phyloP scores from a whole-genome alignment of 164 flowering plant species.

The Kingdonia uniflora region DNA sequence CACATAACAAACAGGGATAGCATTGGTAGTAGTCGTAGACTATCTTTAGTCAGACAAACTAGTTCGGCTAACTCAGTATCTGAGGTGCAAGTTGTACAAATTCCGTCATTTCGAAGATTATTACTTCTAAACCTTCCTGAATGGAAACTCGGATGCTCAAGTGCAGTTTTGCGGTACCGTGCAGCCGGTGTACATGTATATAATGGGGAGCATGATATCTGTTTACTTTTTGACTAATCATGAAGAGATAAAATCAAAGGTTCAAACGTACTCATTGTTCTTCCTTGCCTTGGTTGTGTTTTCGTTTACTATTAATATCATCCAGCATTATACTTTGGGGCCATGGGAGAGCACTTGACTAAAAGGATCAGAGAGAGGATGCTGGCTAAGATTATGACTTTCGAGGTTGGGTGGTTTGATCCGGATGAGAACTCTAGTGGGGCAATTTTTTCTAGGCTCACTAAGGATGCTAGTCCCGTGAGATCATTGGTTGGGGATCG shows the following conservation, averaged over 20 bases:
- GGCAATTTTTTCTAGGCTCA: not conserved
- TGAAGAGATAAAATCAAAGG: not conserved
- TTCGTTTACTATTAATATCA: not conserved
- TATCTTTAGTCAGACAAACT: not conserved
- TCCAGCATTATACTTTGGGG: conserved; percentile 2
- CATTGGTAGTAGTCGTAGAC: not conserved
- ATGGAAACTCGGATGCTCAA: not conserved
- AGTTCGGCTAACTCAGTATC: not conserved
- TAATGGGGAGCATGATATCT: not conserved
- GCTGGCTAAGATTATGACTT: conserved; percentile 2
- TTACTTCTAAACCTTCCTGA: conserved; percentile 1
- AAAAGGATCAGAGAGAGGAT: not conserved
- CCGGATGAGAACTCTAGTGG: conserved; percentile 2
- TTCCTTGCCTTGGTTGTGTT: not conserved
- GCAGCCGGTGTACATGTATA: not conserved
- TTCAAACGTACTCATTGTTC: not conserved
- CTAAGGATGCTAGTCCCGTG: not conserved
- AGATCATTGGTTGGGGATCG: conserved; percentile 4
- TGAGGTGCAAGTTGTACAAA: not conserved
- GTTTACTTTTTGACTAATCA: not conserved
- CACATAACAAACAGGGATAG: not conserved
- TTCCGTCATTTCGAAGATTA: not conserved
- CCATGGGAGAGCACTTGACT: not conserved
- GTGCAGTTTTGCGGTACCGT: not conserved
- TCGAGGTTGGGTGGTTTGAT: conserved; percentile 2